Conservation (phyloP, 2,329 filamentous ascomycete species). For the Penicillium sp. region DNA sequence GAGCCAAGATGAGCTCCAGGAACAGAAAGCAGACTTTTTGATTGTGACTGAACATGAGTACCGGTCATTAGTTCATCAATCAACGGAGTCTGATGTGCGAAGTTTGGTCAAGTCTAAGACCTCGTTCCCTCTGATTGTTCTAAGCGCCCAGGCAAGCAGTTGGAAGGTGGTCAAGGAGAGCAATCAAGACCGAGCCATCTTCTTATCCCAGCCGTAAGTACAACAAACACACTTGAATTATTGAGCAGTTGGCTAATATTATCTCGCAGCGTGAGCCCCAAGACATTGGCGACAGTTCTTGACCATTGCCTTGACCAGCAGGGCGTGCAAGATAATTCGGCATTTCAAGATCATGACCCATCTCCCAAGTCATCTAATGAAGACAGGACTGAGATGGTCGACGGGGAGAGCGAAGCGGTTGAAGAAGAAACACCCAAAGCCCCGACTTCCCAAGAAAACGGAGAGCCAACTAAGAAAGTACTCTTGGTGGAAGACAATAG, state of each 20-base stretch:
- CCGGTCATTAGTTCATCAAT: conserved; percentile 12
- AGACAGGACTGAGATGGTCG: background rate
- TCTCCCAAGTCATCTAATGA: background rate
- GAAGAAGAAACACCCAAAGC: background rate
- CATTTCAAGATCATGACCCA: background rate
- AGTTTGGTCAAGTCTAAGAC: conserved; percentile 18
- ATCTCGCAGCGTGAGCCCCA: conserved; percentile 28
- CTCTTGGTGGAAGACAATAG: conserved; percentile 49
- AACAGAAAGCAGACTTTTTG: conserved; percentile 22
- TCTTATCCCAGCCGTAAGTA: conserved; percentile 33
- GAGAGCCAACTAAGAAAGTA: conserved; percentile 21
- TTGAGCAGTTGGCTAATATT: background rate
- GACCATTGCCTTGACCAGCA: conserved; percentile 23
- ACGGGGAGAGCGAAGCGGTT: background rate
- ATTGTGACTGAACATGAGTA: conserved; percentile 33
- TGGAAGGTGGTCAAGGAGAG: conserved; percentile 26
- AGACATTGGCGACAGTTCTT: conserved; percentile 27
- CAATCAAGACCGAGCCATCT: conserved; percentile 26
- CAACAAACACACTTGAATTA: background rate
- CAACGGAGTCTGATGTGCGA: conserved; percentile 16
- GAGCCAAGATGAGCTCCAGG: conserved; percentile 18
- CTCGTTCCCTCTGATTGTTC: conserved; percentile 27
- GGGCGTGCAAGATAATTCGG: background rate
- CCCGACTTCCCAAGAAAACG: background rate
- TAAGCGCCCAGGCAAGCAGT: conserved; percentile 25